These are phyloP conservation scores for Aplosporella prunicola DNA, from an alignment of 2,329 filamentous ascomycete genomes.

Conservation along the genomic window DNA sequence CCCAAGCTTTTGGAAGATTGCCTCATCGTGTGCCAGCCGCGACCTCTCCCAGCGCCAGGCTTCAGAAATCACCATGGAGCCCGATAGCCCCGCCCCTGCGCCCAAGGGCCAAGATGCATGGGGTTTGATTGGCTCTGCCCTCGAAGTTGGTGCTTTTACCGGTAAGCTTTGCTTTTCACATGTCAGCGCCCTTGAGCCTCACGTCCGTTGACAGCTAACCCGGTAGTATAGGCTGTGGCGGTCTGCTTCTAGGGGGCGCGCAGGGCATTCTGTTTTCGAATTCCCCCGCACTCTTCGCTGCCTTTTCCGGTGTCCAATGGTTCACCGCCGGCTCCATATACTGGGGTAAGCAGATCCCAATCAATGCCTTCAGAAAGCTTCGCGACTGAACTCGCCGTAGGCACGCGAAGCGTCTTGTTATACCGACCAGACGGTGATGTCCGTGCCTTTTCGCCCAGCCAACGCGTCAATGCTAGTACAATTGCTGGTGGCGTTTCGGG, in stretches of 20 bases:
- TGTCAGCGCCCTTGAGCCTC: conserved; percentile 2
- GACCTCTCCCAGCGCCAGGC: too few species aligned
- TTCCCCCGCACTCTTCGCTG: conserved; percentile 58
- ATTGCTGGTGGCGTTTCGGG: conserved; percentile 61
- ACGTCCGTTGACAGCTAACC: neutral
- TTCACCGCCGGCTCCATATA: conserved; percentile 68
- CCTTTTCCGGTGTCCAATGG: conserved; percentile 69
- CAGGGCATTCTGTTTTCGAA: conserved; percentile 50
- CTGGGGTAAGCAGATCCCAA: conserved; percentile 40
- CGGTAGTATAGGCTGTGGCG: conserved; percentile 32
- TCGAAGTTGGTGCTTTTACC: conserved; percentile 8
- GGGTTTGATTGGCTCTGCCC: conserved; percentile 8
- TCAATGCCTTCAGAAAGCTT: conserved; percentile 31
- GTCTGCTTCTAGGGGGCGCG: conserved; percentile 46
- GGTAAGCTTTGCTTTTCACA: conserved; percentile 11
- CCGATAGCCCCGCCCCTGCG: too few species aligned
- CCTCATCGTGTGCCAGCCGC: too few species aligned
- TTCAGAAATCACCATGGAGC: too few species aligned
- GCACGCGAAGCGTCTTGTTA: conserved; percentile 30
- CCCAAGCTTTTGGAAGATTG: too few species aligned
- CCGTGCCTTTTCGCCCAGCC: conserved; percentile 29
- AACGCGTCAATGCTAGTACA: conserved; percentile 58
- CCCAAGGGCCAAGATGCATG: too few species aligned
- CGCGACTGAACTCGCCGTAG: conserved; percentile 11
- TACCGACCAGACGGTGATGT: conserved; percentile 15